Percentiles rank a stretch among this genome's conserved stretches.
These are phyloP conservation scores for Saccharum spontaneum DNA, from an alignment of 176 grass and related monocot species.

Conservation along the genomic window DNA sequence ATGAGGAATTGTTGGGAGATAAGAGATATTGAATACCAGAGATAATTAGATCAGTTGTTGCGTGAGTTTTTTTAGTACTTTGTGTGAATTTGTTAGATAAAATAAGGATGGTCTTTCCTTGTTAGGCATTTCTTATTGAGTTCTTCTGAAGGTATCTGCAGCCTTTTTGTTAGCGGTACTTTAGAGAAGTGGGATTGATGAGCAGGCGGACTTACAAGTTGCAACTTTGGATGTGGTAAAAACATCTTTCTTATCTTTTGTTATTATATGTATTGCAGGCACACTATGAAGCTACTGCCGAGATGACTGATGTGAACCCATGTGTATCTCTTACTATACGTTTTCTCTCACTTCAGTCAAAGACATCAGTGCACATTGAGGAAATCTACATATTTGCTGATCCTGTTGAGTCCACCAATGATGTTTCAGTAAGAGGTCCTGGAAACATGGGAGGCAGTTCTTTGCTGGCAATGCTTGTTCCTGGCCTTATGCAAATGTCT, in stretches of 20 bases:
- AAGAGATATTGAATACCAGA: neutral
- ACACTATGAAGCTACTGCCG: conserved; percentile 92
- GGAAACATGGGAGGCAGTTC: conserved; percentile 65
- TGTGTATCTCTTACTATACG: conserved; percentile 70
- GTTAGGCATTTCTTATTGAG: neutral
- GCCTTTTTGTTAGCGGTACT: neutral
- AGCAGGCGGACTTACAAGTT: neutral
- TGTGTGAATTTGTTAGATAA: conserved; percentile 7
- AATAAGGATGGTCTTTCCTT: neutral
- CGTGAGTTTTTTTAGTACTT: neutral
- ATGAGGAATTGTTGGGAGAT: neutral
- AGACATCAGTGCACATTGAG: conserved; percentile 76
- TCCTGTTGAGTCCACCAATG: conserved; percentile 53
- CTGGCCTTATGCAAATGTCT: conserved; percentile 70
- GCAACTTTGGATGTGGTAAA: neutral
- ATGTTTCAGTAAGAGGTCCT: conserved; percentile 33
- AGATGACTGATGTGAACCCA: conserved; percentile 84
- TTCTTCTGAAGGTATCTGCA: neutral
- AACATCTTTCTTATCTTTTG: conserved; percentile 31
- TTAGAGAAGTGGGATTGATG: neutral
- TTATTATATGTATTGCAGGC: conserved; percentile 48
- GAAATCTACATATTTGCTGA: conserved; percentile 89
- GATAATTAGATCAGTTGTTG: neutral
- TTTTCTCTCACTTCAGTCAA: conserved; percentile 84
- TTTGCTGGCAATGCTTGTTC: conserved; percentile 83